Conservation (phyloP, 1,139 yeast genomes). For the Protomyces lactucae-debilis region DNA sequence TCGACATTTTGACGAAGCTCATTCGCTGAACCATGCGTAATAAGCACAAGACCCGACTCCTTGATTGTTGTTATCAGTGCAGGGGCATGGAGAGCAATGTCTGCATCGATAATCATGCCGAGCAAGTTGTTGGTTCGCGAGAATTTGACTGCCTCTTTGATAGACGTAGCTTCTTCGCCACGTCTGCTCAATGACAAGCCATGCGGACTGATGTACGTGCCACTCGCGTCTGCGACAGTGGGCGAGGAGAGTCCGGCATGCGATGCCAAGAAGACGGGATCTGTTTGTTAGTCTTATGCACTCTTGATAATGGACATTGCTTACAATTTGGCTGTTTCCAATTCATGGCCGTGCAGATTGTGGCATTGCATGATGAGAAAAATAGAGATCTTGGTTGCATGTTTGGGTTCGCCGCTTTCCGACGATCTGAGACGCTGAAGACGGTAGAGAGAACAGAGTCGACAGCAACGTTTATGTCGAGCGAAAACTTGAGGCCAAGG, state of each 20-base stretch:
- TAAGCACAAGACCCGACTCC: constrained; percentile 74
- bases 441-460: constrained; percentile 68
- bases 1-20: constrained; percentile 33
- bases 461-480: constrained; percentile 63
- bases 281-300: constrained; percentile 28
- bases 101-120: constrained; percentile 53
- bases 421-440: constrained; percentile 59
- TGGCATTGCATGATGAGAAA: constrained; percentile 79
- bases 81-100: constrained; percentile 53
- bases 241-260: constrained; percentile 8
- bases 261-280: constrained; percentile 25
- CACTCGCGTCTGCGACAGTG: constrained; percentile 34
- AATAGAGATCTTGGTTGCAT: constrained; percentile 44
- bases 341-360: constrained; percentile 82
- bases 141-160: constrained; percentile 63
- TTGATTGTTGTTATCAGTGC: constrained; percentile 70
- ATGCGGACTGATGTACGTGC: constrained; percentile 38
- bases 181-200: constrained; percentile 38
- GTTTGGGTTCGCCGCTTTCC: not conserved
- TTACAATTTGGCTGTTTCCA: constrained; percentile 99
- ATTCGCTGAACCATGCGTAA: constrained; percentile 48
- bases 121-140: constrained; percentile 76
- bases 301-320: constrained; percentile 39
- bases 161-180: constrained; percentile 49
- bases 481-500: constrained; percentile 44